Evolutionary conservation across 768 basidiomycete species (phyloP).

Genomic region (Naematelia aurantialba): DNA sequence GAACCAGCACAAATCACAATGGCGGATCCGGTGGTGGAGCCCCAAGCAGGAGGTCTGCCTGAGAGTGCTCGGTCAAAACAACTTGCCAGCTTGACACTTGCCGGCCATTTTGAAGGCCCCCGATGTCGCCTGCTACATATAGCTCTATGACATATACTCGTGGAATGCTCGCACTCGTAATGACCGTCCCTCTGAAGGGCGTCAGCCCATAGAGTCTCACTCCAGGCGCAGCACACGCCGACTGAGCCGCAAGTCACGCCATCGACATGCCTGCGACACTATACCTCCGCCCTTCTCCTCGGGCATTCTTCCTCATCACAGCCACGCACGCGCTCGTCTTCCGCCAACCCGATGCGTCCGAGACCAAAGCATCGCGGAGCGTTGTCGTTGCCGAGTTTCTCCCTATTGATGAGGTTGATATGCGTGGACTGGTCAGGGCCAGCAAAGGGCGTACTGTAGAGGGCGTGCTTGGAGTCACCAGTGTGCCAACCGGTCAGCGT

Average conservation of each 20-base stretch:
- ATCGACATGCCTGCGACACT: constrained; percentile 39
- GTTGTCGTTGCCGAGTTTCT: constrained; percentile 80
- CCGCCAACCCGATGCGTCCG: constrained; percentile 38
- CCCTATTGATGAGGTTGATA: constrained; percentile 66
- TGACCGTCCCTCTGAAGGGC: too few relatives aligned
- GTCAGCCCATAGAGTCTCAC: too few relatives aligned
- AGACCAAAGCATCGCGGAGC: constrained; percentile 28
- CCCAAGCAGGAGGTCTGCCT: background rate
- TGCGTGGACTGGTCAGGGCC: constrained; percentile 61
- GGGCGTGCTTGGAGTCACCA: constrained; percentile 63
- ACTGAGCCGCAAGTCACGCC: background rate
- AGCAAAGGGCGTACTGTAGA: constrained; percentile 73
- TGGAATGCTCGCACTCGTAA: too few relatives aligned
- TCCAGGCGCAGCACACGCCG: background rate
- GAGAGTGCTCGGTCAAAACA: background rate
- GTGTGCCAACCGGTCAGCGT: constrained; percentile 48
- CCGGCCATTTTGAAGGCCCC: background rate
- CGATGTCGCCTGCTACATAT: too few relatives aligned
- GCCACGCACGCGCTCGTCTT: constrained; percentile 44
- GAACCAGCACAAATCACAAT: too few relatives aligned
- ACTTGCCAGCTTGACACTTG: background rate
- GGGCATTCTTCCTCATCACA: constrained; percentile 43
- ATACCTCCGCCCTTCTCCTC: constrained; percentile 41
- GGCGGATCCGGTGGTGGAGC: background rate
- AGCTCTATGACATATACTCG: too few relatives aligned